phyloP scores from a whole-genome alignment of 2,329 filamentous ascomycete species.

The Aspergillus neoniger region DNA sequence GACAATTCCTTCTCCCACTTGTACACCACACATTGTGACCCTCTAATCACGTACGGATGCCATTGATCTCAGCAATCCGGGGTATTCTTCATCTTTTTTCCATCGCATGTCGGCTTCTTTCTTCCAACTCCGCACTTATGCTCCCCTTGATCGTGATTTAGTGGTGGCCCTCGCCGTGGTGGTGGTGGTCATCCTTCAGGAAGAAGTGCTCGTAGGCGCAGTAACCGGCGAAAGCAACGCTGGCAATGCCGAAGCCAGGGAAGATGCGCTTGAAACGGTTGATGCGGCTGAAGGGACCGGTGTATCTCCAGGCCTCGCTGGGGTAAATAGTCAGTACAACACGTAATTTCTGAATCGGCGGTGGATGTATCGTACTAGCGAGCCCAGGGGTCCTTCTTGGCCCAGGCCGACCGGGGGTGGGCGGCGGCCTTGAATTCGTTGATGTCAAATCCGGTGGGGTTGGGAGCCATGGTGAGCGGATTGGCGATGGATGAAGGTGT shows the following conservation, averaged over 20 bases:
- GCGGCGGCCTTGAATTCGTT: constrained; percentile 74
- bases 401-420: constrained; percentile 55
- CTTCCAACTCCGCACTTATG: neutral
- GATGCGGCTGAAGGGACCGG: constrained; percentile 79
- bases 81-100: constrained; percentile 27
- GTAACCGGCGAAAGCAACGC: constrained; percentile 87
- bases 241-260: constrained; percentile 88
- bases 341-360: neutral
- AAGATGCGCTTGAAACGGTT: constrained; percentile 87
- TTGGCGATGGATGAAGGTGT: constrained; percentile 23
- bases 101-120: constrained; percentile 15
- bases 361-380: constrained; percentile 53
- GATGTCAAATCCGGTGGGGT: constrained; percentile 91
- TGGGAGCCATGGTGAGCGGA: constrained; percentile 52
- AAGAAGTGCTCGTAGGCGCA: constrained; percentile 89
- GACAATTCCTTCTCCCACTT: constrained; percentile 9
- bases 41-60: neutral
- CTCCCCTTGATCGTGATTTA: constrained; percentile 32
- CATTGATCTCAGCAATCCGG: constrained; percentile 18
- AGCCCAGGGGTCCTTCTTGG: constrained; percentile 62
- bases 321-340: constrained; percentile 20
- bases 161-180: constrained; percentile 60
- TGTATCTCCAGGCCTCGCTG: constrained; percentile 95
- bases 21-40: constrained; percentile 11
- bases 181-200: constrained; percentile 65